Evolutionary conservation across 106 monocot species (phyloP), one percentile per base, ranked within the genome.

Genomic region (Agapanthus africanus): DNA sequence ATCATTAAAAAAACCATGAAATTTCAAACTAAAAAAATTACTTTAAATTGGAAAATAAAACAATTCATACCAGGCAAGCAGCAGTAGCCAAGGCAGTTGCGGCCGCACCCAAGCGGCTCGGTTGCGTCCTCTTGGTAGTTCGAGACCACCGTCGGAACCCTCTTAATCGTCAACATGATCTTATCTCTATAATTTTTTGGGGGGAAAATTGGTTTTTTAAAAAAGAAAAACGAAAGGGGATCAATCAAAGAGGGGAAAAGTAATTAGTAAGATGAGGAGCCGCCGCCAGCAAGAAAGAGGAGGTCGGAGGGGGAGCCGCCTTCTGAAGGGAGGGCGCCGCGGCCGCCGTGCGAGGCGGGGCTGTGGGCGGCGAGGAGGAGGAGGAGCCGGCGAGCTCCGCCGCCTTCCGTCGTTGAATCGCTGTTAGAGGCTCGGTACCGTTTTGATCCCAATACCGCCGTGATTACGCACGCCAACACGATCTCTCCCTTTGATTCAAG

Each of bases 241-340:
- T 6, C 10, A 33, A 1, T 40, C 4, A 32, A 35, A 39, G 22
- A n/a, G 70, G 35, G 11, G 54, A 6, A n/a, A n/a, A n/a, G n/a
- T n/a, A n/a, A n/a, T n/a, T n/a, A n/a, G n/a, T n/a, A n/a, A n/a
- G n/a, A n/a, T n/a, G n/a, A n/a, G n/a, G n/a, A 19, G 44, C 84
- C 84, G 66, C 84, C 84, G 71, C 84, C 84, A 76, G 84, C 84
- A 65, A 84, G 84, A 66, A 84, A 84, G 57, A 84, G 79, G 59
- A 84, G 79, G 69, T 84, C 84, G 28, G 84, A 84, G 13, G 84
- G 84, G 70, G 72, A 73, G 38, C 84, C 84, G 60, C 79, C 83
- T 33, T 71, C 83, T 22, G 83, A 84, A 9, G 83, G 83, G 14
- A 79, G 84, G 27, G 84, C 84, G 59, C 84, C 84, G 44, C 84